phyloP scores from a whole-genome alignment of 2,329 filamentous ascomycete genomes.

The Pyrenochaeta sp. region DNA sequence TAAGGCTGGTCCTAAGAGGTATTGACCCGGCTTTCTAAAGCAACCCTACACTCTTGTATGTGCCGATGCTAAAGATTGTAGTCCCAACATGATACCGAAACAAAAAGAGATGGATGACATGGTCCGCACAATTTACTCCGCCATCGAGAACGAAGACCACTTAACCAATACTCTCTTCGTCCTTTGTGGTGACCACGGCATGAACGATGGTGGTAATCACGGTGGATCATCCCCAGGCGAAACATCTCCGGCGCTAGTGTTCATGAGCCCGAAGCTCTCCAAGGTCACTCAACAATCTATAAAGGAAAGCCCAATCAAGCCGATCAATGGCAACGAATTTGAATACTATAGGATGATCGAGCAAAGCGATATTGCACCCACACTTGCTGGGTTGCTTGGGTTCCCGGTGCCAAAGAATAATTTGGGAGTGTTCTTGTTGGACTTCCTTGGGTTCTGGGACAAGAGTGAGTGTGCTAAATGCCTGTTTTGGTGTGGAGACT shows the following conservation, averaged over 20 bases:
- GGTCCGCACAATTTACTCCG: constrained; percentile 76
- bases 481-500: neutral
- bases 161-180: constrained; percentile 83
- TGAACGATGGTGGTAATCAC: constrained; percentile 98
- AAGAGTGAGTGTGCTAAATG: constrained; percentile 68
- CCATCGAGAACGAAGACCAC: constrained; percentile 75
- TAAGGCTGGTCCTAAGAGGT: constrained; percentile 89
- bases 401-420: constrained; percentile 92
- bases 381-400: constrained; percentile 83
- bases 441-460: constrained; percentile 81
- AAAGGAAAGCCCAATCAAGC: constrained; percentile 63
- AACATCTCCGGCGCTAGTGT: constrained; percentile 90
- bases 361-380: constrained; percentile 93
- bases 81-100: constrained; percentile 91
- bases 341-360: constrained; percentile 86
- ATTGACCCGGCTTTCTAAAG: neutral
- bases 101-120: constrained; percentile 93
- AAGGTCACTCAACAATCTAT: constrained; percentile 54
- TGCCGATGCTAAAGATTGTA: constrained; percentile 45
- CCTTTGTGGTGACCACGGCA: constrained; percentile 94
- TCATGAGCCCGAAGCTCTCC: constrained; percentile 84
- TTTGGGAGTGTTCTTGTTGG: constrained; percentile 82
- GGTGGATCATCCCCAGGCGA: constrained; percentile 93
- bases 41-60: constrained; percentile 14
- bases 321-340: constrained; percentile 68